Conservation (phyloP, 441 rosid species). For the Brassica hybrid region DNA sequence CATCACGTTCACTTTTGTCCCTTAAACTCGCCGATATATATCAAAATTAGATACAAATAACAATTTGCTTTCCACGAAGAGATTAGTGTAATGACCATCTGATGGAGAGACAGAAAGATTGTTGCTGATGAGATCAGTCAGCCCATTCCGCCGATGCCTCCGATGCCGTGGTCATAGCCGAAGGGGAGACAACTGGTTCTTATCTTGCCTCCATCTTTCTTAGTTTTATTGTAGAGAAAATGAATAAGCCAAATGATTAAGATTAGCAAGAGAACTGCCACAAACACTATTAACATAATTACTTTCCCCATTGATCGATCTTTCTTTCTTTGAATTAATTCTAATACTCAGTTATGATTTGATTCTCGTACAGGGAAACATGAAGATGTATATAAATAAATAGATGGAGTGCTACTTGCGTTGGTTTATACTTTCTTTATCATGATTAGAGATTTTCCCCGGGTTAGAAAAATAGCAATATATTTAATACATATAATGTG, state of each 20-base stretch:
- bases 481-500: too few species aligned
- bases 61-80: neutral
- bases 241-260: slow-evolving; percentile 3
- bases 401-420: neutral
- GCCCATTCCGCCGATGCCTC: neutral
- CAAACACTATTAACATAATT: slow-evolving; percentile 2
- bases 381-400: neutral
- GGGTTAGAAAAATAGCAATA: too few species aligned
- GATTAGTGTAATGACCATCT: neutral
- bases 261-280: slow-evolving; percentile 8
- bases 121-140: neutral
- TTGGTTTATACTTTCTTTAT: neutral
- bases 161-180: neutral
- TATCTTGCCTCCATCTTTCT: neutral
- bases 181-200: slow-evolving; percentile 5
- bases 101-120: neutral
- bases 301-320: neutral
- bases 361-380: neutral
- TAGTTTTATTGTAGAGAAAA: neutral
- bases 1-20: too few species aligned
- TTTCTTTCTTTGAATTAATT: neutral
- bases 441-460: too few species aligned
- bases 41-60: neutral
- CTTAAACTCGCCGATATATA: too few species aligned
- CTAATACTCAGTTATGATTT: neutral